Conservation (phyloP, 116 monocot genomes). For the Dioscorea cayenensis region DNA sequence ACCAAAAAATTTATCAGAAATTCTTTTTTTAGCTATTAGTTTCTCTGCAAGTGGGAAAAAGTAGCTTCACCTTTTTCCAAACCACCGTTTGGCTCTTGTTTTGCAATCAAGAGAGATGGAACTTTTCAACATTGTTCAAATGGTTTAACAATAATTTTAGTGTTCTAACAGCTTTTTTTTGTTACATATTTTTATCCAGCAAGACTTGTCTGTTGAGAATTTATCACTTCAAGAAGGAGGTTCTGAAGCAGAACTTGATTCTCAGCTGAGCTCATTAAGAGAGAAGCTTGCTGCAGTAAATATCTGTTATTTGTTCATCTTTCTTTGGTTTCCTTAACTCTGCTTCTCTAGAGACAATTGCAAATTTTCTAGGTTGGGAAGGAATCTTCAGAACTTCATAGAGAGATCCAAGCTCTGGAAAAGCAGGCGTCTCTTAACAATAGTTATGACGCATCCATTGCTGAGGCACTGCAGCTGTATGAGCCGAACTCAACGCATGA, state of each 20-base stretch:
- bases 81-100: no score
- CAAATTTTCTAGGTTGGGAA: conserved; percentile 32
- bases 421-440: conserved; percentile 24
- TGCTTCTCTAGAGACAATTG: not conserved
- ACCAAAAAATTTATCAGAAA: no score
- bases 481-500: conserved; percentile 28
- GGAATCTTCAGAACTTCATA: conserved; percentile 37
- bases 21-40: no score
- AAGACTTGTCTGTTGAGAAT: no score
- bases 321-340: not conserved
- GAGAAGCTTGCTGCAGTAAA: conserved; percentile 53
- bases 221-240: no score
- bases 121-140: no score
- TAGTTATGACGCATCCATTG: conserved; percentile 22
- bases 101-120: no score
- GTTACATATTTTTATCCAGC: no score
- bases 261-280: conserved; percentile 52
- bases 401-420: conserved; percentile 38
- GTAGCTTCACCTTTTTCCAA: no score
- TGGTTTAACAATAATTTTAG: not conserved
- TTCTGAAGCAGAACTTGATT: conserved; percentile 23
- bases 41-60: no score
- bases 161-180: no score
- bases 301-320: not conserved
- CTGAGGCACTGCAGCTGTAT: conserved; percentile 24